phyloP scores from a whole-genome alignment of 2,329 filamentous ascomycete species.

The Ophiostoma sp. region DNA sequence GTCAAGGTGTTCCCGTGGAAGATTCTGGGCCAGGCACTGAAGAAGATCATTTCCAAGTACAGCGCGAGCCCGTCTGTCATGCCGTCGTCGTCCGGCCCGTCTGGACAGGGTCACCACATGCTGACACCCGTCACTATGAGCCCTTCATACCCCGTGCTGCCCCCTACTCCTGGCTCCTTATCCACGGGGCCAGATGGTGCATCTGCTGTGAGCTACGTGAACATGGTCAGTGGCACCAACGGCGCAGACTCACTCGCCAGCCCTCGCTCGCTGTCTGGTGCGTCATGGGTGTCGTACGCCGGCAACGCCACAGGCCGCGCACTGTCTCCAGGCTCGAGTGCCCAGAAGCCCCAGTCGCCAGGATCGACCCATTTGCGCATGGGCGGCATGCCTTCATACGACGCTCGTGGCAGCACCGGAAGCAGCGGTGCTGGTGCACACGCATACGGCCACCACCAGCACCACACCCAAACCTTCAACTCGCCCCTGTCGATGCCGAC shows the following conservation, averaged over 20 bases:
- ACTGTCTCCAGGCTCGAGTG: constrained; percentile 36
- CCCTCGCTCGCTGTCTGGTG: constrained; percentile 46
- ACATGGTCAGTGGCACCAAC: constrained; percentile 33
- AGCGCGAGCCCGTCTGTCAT: constrained; percentile 45
- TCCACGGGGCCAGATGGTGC: constrained; percentile 36
- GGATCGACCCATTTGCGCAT: constrained; percentile 33
- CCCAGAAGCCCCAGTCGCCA: constrained; percentile 36
- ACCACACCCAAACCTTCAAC: constrained; percentile 24
- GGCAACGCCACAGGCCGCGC: constrained; percentile 35
- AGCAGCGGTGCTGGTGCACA: constrained; percentile 14
- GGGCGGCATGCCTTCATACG: constrained; percentile 34
- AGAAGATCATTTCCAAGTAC: constrained; percentile 99
- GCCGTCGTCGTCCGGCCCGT: constrained; percentile 24
- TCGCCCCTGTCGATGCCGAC: constrained; percentile 24
- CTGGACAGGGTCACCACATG: constrained; percentile 35
- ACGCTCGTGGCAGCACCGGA: constrained; percentile 26
- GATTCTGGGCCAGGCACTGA: constrained; percentile 75
- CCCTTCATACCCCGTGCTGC: constrained; percentile 41
- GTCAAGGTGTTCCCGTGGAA: constrained; percentile 99
- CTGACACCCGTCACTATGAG: constrained; percentile 37
- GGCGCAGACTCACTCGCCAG: constrained; percentile 49
- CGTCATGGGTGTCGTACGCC: constrained; percentile 39
- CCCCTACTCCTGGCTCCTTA: constrained; percentile 41
- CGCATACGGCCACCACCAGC: constrained; percentile 30
- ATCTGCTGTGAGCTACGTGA: constrained; percentile 37